Evolutionary conservation across 129 eudicot species (phyloP).

Genomic region (Arctium minus): DNA sequence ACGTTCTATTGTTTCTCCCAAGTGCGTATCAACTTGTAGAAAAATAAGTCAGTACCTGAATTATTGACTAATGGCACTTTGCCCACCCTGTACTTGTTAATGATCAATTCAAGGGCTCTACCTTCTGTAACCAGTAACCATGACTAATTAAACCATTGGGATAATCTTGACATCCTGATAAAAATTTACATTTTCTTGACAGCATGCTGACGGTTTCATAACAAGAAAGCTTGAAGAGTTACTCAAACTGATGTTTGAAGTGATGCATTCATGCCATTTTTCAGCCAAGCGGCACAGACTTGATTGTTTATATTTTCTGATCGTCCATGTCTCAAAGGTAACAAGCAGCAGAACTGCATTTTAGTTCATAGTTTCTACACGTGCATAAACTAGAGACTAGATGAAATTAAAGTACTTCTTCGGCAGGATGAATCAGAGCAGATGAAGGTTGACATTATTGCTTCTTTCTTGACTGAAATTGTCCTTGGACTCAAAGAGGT

Average conservation of each 20-base stretch:
- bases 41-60: not conserved
- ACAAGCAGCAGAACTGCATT: not conserved
- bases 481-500: conserved; percentile 97
- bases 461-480: conserved; percentile 87
- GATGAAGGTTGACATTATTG: conserved; percentile 46
- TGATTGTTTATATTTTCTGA: conserved; percentile 71
- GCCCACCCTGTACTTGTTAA: not conserved
- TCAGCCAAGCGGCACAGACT: conserved; percentile 94
- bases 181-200: conserved; percentile 1
- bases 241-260: conserved; percentile 77
- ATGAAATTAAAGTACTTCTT: not conserved
- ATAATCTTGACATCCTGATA: conserved; percentile 2
- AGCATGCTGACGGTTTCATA: conserved; percentile 65
- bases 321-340: conserved; percentile 78
- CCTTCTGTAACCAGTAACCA: not conserved
- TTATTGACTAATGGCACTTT: not conserved
- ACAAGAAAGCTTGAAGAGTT: conserved; percentile 67
- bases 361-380: not conserved
- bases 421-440: conserved; percentile 63
- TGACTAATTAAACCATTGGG: not conserved
- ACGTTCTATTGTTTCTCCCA: not conserved
- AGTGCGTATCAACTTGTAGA: not conserved
- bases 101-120: too few species aligned
- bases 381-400: conserved; percentile 3
- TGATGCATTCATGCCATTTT: conserved; percentile 80